These are phyloP conservation scores for Hymenoscyphus occultus DNA, from an alignment of 2,329 filamentous ascomycete genomes.

Conservation along the genomic window DNA sequence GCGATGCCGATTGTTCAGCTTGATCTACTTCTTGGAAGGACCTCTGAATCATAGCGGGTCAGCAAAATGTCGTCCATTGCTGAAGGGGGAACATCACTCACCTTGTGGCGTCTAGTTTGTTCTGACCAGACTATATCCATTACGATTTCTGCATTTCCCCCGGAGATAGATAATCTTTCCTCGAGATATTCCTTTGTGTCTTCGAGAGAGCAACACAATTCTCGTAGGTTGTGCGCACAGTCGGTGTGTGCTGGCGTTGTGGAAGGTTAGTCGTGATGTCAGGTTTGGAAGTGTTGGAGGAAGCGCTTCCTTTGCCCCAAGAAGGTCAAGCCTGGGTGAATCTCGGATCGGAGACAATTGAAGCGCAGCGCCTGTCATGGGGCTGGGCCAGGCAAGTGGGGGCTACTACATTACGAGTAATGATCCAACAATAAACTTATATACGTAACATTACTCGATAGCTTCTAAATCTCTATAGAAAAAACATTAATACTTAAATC, in stretches of 20 bases:
- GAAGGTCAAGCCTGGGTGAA: neutral
- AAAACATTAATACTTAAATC: too few species aligned
- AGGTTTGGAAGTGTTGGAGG: neutral
- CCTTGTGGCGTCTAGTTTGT: slow-evolving; percentile 6
- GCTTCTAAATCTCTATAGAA: too few species aligned
- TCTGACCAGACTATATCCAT: slow-evolving; percentile 1
- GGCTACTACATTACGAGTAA: too few species aligned
- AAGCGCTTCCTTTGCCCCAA: slow-evolving; percentile 7
- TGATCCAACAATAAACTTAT: too few species aligned
- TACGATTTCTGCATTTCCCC: neutral
- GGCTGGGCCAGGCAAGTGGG: neutral
- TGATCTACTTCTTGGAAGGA: slow-evolving; percentile 34
- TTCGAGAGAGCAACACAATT: neutral
- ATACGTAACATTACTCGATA: too few species aligned
- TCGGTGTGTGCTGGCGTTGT: neutral
- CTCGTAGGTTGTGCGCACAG: neutral
- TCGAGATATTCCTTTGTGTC: neutral
- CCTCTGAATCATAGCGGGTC: slow-evolving; percentile 23
- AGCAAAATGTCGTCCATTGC: neutral
- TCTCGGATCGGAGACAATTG: neutral
- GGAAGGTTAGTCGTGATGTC: neutral
- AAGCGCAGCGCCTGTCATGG: neutral
- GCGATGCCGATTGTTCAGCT: slow-evolving; percentile 13
- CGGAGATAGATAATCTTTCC: too few species aligned
- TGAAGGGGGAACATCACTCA: neutral